Evolutionary conservation across 208 protist species (phyloP).

Genomic region (Novymonas esmeraldas): DNA sequence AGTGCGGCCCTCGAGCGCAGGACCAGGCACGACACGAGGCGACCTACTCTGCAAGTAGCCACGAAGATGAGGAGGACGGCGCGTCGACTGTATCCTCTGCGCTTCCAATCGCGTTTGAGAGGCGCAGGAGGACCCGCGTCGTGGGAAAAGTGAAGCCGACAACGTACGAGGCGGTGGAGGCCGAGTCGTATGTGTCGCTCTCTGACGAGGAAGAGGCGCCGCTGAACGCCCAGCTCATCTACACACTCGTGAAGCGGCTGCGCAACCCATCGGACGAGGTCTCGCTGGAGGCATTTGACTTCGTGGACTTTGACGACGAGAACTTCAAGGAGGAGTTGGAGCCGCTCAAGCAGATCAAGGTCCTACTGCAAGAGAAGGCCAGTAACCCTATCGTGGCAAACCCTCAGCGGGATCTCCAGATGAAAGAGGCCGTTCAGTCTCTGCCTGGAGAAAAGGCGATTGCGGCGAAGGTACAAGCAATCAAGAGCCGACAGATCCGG

Average conservation of each 20-base stretch:
- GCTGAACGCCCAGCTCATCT: conserved; percentile 58
- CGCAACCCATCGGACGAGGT: conserved; percentile 34
- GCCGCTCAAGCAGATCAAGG: conserved; percentile 43
- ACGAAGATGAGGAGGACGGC: conserved; percentile 15
- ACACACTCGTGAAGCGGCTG: conserved; percentile 32
- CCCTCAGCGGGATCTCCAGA: conserved; percentile 12
- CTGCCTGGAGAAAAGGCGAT: conserved; percentile 43
- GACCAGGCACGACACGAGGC: conserved; percentile 10
- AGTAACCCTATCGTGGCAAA: conserved; percentile 34
- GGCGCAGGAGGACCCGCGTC: conserved; percentile 11
- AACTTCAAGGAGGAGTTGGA: conserved; percentile 50
- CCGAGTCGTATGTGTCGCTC: conserved; percentile 20
- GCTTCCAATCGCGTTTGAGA: conserved; percentile 25
- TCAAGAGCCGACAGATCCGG: conserved; percentile 26
- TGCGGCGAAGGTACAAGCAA: conserved; percentile 35
- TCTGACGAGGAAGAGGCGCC: conserved; percentile 38
- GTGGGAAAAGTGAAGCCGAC: conserved; percentile 20
- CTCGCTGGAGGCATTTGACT: conserved; percentile 42
- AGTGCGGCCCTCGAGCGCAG: conserved; percentile 11
- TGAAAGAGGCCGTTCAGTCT: conserved; percentile 43
- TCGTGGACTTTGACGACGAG: conserved; percentile 50
- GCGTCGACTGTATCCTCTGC: conserved; percentile 13
- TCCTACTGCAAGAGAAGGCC: conserved; percentile 46
- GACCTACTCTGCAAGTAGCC: conserved; percentile 13
- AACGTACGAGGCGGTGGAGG: conserved; percentile 17